Percentiles rank a stretch among this genome's conserved stretches.
Conservation (phyloP, 805 yeast genomes). For the Metschnikowia koreensis region DNA sequence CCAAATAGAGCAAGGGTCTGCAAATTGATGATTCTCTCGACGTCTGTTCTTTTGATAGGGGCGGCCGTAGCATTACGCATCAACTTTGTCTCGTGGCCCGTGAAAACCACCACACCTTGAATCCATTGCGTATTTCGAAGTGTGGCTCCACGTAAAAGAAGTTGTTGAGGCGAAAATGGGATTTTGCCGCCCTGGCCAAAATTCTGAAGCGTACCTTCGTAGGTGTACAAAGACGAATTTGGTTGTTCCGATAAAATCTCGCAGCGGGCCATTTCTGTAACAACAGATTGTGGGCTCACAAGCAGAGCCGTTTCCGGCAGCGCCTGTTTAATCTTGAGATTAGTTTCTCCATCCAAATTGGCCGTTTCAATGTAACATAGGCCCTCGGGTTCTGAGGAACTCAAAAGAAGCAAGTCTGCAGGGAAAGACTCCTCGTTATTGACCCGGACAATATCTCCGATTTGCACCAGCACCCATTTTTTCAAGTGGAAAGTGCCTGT, state of each 20-base stretch:
- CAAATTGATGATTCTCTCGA: slow-evolving; percentile 88
- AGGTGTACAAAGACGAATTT: slow-evolving; percentile 88
- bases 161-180: slow-evolving; percentile 85
- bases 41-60: slow-evolving; percentile 95
- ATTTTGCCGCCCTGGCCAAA: slow-evolving; percentile 47
- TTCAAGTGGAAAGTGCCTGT: slow-evolving; percentile 62
- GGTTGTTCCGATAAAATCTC: slow-evolving; percentile 83
- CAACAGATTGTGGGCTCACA: slow-evolving; percentile 61
- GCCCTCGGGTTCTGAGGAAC: slow-evolving; percentile 98
- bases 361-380: slow-evolving; percentile 97
- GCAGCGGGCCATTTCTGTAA: slow-evolving; percentile 29
- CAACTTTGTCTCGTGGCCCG: slow-evolving; percentile 97
- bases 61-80: slow-evolving; percentile 99
- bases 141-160: slow-evolving; percentile 92
- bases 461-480: slow-evolving; percentile 84
- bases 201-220: slow-evolving; percentile 79
- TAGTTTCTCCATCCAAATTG: slow-evolving; percentile 96
- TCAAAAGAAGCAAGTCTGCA: slow-evolving; percentile 80
- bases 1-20: slow-evolving; percentile 88
- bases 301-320: slow-evolving; percentile 70
- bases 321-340: slow-evolving; percentile 91
- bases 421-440: slow-evolving; percentile 89
- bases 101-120: slow-evolving; percentile 87
- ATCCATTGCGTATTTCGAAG: slow-evolving; percentile 94
- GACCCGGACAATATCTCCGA: slow-evolving; percentile 88